Conservation (phyloP, 495 filamentous ascomycete genomes). For the Talaromyces nanjingensis region DNA sequence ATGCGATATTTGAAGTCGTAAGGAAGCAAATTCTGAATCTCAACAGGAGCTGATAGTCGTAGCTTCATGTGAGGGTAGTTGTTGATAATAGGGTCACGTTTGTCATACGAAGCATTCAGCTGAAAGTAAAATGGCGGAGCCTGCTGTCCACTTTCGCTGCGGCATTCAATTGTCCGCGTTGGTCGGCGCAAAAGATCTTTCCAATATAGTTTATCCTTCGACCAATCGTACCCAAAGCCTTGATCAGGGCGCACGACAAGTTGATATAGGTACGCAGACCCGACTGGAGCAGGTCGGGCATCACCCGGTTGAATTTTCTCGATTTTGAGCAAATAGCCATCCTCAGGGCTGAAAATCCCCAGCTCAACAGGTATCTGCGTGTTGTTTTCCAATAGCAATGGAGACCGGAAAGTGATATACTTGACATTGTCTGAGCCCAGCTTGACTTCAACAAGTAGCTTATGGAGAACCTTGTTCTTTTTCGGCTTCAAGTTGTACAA, state of each 20-base stretch:
- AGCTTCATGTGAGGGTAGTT: constrained; percentile 93
- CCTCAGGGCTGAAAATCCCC: constrained; percentile 82
- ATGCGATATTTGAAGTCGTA: constrained; percentile 99
- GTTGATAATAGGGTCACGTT: constrained; percentile 68
- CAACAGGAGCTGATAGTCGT: constrained; percentile 82
- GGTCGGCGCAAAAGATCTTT: constrained; percentile 79
- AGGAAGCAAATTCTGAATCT: constrained; percentile 89
- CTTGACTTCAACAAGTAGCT: constrained; percentile 84
- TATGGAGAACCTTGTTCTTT: constrained; percentile 77
- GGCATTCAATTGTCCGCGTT: constrained; percentile 78
- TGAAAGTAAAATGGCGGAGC: constrained; percentile 92
- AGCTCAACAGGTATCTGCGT: constrained; percentile 95
- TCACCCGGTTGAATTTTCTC: constrained; percentile 96
- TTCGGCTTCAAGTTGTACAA: constrained; percentile 79
- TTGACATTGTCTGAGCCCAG: constrained; percentile 91
- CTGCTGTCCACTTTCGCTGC: constrained; percentile 70
- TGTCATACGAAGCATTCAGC: constrained; percentile 75
- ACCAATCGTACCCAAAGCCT: constrained; percentile 96
- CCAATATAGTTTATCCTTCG: constrained; percentile 82
- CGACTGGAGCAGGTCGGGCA: constrained; percentile 83
- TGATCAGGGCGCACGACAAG: constrained; percentile 89
- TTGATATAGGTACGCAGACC: constrained; percentile 84
- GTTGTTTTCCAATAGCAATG: constrained; percentile 93
- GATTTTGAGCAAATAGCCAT: constrained; percentile 90
- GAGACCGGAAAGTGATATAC: constrained; percentile 93